phyloP scores from a whole-genome alignment of 2,329 filamentous ascomycete species.

The Byssochlamys sp. region DNA sequence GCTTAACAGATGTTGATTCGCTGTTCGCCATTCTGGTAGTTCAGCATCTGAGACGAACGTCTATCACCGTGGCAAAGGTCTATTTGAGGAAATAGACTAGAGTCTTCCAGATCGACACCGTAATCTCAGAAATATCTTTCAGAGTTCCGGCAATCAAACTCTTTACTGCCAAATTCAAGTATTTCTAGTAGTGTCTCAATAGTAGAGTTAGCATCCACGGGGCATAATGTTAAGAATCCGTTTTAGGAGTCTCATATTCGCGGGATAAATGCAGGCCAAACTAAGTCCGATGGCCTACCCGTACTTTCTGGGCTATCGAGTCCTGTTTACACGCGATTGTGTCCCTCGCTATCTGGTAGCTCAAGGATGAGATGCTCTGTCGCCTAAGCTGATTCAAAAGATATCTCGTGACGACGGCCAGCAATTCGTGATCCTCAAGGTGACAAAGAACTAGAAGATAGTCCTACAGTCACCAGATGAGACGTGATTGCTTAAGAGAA shows the following conservation, averaged over 20 bases:
- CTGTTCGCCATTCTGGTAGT: not conserved
- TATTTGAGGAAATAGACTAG: not conserved
- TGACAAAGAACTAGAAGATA: too few relatives aligned
- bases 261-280: conserved; percentile 14
- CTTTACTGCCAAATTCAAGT: conserved; percentile 61
- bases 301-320: too few relatives aligned
- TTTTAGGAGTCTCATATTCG: conserved; percentile 19
- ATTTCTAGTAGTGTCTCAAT: conserved; percentile 28
- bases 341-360: too few relatives aligned
- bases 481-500: too few relatives aligned
- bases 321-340: too few relatives aligned
- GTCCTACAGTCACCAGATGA: too few relatives aligned
- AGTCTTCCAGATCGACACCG: not conserved
- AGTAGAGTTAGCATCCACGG: conserved; percentile 9
- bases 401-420: too few relatives aligned
- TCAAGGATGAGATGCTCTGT: too few relatives aligned
- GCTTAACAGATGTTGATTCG: not conserved
- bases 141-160: conserved; percentile 67
- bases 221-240: conserved; percentile 15
- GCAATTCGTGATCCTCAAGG: too few relatives aligned
- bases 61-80: not conserved
- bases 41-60: not conserved
- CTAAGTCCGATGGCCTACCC: too few relatives aligned
- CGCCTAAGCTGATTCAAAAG: too few relatives aligned
- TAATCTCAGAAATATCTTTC: conserved; percentile 56